Conservation (phyloP, 2,329 filamentous ascomycete genomes). For the Beauveria rudraprayagi region DNA sequence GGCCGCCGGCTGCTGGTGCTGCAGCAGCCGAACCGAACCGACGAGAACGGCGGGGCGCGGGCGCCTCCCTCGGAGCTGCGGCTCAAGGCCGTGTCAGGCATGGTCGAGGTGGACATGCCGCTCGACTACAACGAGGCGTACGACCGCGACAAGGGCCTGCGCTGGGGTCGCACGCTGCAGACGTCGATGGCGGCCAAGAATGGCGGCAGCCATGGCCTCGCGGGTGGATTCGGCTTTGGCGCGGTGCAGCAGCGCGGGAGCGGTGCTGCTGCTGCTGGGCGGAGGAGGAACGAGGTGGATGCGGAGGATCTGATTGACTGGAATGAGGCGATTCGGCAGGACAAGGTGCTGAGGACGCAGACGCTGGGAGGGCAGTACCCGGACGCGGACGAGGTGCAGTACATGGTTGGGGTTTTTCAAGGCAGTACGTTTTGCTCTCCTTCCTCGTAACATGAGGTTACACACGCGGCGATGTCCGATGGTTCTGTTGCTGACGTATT, state of each 20-base stretch:
- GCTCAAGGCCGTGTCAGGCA: slow-evolving; percentile 71
- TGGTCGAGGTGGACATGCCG: slow-evolving; percentile 89
- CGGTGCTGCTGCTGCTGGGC: slow-evolving; percentile 18
- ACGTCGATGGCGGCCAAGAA: slow-evolving; percentile 50
- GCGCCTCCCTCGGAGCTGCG: slow-evolving; percentile 63
- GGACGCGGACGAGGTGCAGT: slow-evolving; percentile 62
- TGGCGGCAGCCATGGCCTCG: slow-evolving; percentile 60
- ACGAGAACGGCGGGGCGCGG: slow-evolving; percentile 35
- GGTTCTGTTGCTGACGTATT: background rate
- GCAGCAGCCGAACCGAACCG: slow-evolving; percentile 75
- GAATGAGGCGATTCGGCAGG: slow-evolving; percentile 58
- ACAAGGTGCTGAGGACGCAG: slow-evolving; percentile 68
- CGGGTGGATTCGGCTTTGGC: slow-evolving; percentile 63
- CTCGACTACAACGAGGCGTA: slow-evolving; percentile 66
- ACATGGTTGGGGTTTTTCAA: slow-evolving; percentile 89
- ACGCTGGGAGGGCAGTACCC: slow-evolving; percentile 78
- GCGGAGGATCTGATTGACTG: slow-evolving; percentile 48
- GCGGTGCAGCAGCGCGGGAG: slow-evolving; percentile 32
- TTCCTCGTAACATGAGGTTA: background rate
- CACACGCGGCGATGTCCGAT: too few relatives aligned
- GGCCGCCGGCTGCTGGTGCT: slow-evolving; percentile 68
- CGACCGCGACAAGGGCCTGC: slow-evolving; percentile 72
- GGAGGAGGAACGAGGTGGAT: slow-evolving; percentile 31
- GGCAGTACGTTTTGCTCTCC: slow-evolving; percentile 48
- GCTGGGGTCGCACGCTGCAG: slow-evolving; percentile 72